Percentiles rank a stretch among this genome's conserved stretches.
Conservation (phyloP, 2,329 filamentous ascomycete species). For the Curvularia eragrostidis region DNA sequence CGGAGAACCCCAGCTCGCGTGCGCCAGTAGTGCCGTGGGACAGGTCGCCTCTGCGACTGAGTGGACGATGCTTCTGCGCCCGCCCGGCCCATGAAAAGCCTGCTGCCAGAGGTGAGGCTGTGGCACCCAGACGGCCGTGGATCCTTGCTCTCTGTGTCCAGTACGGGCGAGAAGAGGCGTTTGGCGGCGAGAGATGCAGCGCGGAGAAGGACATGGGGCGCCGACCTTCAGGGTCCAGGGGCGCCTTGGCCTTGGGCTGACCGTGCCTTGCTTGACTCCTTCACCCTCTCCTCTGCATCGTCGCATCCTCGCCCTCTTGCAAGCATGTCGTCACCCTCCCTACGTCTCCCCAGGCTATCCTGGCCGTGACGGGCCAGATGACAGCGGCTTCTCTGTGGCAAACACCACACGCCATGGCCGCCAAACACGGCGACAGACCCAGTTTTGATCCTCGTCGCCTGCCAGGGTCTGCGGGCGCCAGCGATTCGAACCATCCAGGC, state of each 20-base stretch:
- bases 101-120: constrained; percentile 13
- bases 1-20: constrained; percentile 42
- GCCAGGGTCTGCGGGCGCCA: constrained; percentile 12
- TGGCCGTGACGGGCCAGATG: neutral
- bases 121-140: neutral
- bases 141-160: too few species aligned
- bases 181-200: neutral
- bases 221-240: constrained; percentile 15
- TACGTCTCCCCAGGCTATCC: neutral
- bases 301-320: neutral
- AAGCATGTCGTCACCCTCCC: constrained; percentile 1
- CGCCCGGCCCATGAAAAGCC: constrained; percentile 19
- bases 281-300: neutral
- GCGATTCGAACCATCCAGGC: constrained; percentile 7
- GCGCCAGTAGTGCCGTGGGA: constrained; percentile 17
- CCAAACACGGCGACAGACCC: constrained; percentile 3
- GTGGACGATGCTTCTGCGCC: constrained; percentile 20
- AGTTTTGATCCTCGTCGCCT: constrained; percentile 9
- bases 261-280: neutral
- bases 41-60: constrained; percentile 5
- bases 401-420: neutral
- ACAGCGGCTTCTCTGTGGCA: constrained; percentile 4
- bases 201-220: constrained; percentile 21
- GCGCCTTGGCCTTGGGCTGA: neutral
- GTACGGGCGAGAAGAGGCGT: too few species aligned